Conservation (phyloP, 2,329 filamentous ascomycete genomes). For the Arthrobotrys iridis region DNA sequence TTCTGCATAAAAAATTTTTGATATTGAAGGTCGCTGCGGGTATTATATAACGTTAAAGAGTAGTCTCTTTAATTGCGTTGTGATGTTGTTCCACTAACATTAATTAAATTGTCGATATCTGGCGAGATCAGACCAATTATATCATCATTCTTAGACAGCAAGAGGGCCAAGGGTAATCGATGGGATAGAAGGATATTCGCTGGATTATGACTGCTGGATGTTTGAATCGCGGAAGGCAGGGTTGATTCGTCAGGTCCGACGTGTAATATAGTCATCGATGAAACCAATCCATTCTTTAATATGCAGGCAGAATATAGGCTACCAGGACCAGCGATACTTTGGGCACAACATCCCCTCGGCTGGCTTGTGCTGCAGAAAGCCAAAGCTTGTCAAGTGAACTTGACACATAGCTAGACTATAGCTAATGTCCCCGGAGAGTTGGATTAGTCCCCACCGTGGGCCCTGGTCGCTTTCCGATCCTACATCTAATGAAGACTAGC, state of each 20-base stretch:
- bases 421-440: slow-evolving; percentile 31
- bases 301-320: slow-evolving; percentile 32
- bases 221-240: slow-evolving; percentile 11
- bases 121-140: slow-evolving; percentile 39
- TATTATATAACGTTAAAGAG: slow-evolving; percentile 30
- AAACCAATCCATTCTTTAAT: slow-evolving; percentile 30
- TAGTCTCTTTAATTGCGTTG: slow-evolving; percentile 25
- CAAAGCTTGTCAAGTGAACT: slow-evolving; percentile 42
- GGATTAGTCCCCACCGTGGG: slow-evolving; percentile 33
- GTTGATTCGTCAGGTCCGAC: slow-evolving; percentile 50
- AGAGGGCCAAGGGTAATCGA: slow-evolving; percentile 30
- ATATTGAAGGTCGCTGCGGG: slow-evolving; percentile 11
- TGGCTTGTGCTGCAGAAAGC: slow-evolving; percentile 17
- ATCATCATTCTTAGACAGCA: slow-evolving; percentile 32
- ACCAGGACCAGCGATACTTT: slow-evolving; percentile 11
- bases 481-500: slow-evolving; percentile 33
- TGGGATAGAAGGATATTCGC: slow-evolving; percentile 51
- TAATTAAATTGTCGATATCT: slow-evolving; percentile 26
- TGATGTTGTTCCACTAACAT: slow-evolving; percentile 34
- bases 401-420: slow-evolving; percentile 20
- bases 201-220: slow-evolving; percentile 52
- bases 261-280: slow-evolving; percentile 52
- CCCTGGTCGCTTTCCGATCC: slow-evolving; percentile 49
- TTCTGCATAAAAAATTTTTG: slow-evolving; percentile 2
- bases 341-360: slow-evolving; percentile 24